A percentile compares a stretch with the other conserved stretches of the same genome.
phyloP scores from a whole-genome alignment of 2,329 filamentous ascomycete genomes.

The Sporothrix globosa region DNA sequence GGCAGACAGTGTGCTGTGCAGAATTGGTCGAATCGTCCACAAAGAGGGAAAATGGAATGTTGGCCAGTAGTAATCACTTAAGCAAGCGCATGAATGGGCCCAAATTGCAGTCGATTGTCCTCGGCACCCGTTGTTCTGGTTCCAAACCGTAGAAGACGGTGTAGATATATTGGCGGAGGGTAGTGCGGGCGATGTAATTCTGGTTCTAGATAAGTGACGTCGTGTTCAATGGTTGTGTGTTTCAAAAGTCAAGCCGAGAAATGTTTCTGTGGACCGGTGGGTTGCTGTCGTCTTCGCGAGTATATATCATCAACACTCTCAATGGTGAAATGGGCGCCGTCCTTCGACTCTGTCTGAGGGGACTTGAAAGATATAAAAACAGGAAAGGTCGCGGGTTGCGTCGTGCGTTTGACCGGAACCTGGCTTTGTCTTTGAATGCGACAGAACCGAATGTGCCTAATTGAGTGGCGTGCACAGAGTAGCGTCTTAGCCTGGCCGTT shows the following conservation, averaged over 20 bases:
- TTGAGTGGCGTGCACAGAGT: slow-evolving; percentile 12
- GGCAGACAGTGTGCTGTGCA: not conserved
- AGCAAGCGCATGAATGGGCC: slow-evolving; percentile 2
- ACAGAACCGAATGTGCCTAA: slow-evolving; percentile 24
- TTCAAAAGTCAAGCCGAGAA: not conserved
- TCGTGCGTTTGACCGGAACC: slow-evolving; percentile 14
- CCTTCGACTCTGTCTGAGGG: not conserved
- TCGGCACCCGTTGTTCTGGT: not conserved
- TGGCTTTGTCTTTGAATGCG: not conserved
- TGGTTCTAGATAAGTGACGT: slow-evolving; percentile 3
- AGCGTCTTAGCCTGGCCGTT: not conserved
- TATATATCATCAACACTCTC: not conserved
- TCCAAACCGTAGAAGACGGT: too few relatives aligned
- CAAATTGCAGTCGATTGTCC: not conserved
- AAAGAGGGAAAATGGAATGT: not conserved
- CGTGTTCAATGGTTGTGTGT: slow-evolving; percentile 8
- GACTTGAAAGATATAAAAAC: not conserved
- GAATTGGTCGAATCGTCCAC: slow-evolving; percentile 27
- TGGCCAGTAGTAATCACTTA: not conserved
- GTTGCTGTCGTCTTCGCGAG: not conserved
- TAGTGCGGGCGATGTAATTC: slow-evolving; percentile 2
- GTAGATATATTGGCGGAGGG: not conserved
- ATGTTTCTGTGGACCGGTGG: not conserved
- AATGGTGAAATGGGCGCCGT: not conserved
- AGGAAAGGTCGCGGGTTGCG: not conserved